A percentile compares a stretch with the other conserved stretches of the same genome.
Conservation (phyloP, 2,329 filamentous ascomycete species). For the Curvularia sp. region DNA sequence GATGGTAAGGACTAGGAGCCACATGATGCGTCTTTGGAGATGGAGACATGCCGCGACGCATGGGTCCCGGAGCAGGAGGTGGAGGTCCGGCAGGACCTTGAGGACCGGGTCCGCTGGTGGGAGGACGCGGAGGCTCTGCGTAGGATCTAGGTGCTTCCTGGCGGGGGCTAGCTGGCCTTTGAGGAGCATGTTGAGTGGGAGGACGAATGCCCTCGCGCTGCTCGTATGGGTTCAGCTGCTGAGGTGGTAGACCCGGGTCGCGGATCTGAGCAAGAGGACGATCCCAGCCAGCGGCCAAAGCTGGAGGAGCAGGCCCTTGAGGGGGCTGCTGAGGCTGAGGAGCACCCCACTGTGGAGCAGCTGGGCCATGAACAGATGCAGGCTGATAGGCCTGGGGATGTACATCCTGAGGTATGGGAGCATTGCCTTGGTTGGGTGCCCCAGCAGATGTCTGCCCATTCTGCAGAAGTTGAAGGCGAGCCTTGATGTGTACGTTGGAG, state of each 20-base stretch:
- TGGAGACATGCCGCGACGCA: conserved; percentile 62
- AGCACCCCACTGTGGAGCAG: conserved; percentile 87
- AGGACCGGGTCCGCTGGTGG: conserved; percentile 54
- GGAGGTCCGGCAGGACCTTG: conserved; percentile 45
- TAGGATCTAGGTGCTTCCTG: conserved; percentile 75
- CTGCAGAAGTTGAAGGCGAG: conserved; percentile 85
- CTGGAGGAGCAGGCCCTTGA: conserved; percentile 68
- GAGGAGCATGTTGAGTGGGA: conserved; percentile 67
- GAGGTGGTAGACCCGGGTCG: conserved; percentile 66
- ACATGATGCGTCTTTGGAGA: conserved; percentile 66
- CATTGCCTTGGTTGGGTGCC: conserved; percentile 72
- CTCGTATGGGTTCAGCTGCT: conserved; percentile 83
- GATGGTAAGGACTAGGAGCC: conserved; percentile 60
- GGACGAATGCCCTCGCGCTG: conserved; percentile 75
- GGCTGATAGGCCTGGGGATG: conserved; percentile 93
- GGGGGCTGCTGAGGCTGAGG: conserved; percentile 71
- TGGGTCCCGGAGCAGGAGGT: conserved; percentile 48
- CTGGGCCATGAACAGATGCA: conserved; percentile 79
- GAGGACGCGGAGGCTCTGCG: conserved; percentile 67
- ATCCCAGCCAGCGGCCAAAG: conserved; percentile 64
- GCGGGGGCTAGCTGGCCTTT: conserved; percentile 77
- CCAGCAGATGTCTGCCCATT: conserved; percentile 75
- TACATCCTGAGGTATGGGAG: conserved; percentile 92
- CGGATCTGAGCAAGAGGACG: conserved; percentile 77
- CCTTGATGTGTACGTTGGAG: conserved; percentile 93